Evolutionary conservation across 192 early-diverging fungal genomes (phyloP), one percentile per base, ranked within the genome.

Genomic region (Coemansia sp.): DNA sequence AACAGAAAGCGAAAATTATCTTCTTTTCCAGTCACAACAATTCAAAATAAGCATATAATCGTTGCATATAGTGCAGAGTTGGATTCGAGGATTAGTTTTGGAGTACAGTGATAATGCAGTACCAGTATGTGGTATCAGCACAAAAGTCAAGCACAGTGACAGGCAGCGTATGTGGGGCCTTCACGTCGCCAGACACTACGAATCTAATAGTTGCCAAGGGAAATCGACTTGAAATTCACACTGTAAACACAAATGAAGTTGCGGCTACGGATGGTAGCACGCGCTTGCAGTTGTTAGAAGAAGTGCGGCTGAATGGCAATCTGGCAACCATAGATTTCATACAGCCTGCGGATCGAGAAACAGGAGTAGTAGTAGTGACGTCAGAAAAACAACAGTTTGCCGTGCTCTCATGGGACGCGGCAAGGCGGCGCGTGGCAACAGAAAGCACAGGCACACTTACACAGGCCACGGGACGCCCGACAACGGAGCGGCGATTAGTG

Each of bases 91-190:
- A 4, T 17, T 46, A 46, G 2, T 0, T 46, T 46, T 46, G 39
- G 14, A 46, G 11, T 17, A 46, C 39, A 10, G 39, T 17, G 39
- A 14, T 46, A 46, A 80, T 80, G 78, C 78, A 81, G 54, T 87
- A 87, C 67, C 85, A 90, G 53, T 93, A 93, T 73, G 88, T 92
- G 25, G 91, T 88, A 27, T 91, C 89, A n/a, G 89, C 92, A 6
- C 86, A 92, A 66, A 90, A 89, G 79, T 77, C 93, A 21, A 89
- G 89, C 62, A 85, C 92, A 10, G 90, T 94, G 23, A 76, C 72
- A 4, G 71, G 79, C 24, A 85, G 89, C 20, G 78, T 88, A 29
- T 86, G 84, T 56, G 92, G 90, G 5, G 63, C 71, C 50, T 94
- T 95, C 59, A 85, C 87, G 0, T 68, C 75, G 19, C 82, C 88